phyloP scores from a whole-genome alignment of 768 basidiomycete species.

The Cystobasidium ongulense region DNA sequence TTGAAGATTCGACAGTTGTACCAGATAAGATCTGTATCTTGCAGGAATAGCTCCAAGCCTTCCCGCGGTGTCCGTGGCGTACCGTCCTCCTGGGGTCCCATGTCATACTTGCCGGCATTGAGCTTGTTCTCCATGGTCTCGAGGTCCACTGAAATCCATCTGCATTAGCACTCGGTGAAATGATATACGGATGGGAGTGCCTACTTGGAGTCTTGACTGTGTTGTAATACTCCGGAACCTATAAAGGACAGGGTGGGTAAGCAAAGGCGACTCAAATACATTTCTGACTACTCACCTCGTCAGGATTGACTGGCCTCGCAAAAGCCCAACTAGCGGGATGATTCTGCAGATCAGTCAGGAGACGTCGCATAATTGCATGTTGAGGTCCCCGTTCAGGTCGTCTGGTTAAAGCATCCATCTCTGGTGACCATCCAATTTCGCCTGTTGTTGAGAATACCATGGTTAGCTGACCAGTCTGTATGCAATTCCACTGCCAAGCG shows the following conservation, averaged over 20 bases:
- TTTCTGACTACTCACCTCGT: conserved; percentile 82
- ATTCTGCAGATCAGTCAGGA: conserved; percentile 67
- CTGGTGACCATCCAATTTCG: conserved; percentile 86
- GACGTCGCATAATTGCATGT: conserved; percentile 63
- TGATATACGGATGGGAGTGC: neutral
- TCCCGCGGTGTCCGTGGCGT: conserved; percentile 47
- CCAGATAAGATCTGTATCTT: conserved; percentile 75
- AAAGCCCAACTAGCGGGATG: conserved; percentile 86
- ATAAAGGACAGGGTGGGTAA: neutral
- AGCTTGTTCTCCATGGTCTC: conserved; percentile 84
- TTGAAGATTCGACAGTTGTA: conserved; percentile 88
- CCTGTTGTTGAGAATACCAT: conserved; percentile 51
- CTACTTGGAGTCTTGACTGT: conserved; percentile 2
- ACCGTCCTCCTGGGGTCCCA: conserved; percentile 35
- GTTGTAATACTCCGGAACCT: neutral
- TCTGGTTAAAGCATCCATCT: conserved; percentile 60
- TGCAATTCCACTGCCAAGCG: conserved; percentile 30
- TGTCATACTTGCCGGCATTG: conserved; percentile 65
- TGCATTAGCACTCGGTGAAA: neutral
- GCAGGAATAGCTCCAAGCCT: conserved; percentile 56
- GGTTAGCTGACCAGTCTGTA: neutral
- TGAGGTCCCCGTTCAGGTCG: conserved; percentile 51
- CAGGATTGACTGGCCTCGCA: conserved; percentile 65
- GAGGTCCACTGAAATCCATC: conserved; percentile 56
- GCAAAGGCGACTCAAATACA: conserved; percentile 45